These are phyloP conservation scores for Malus hybrid DNA, from an alignment of 331 rosid species.

Conservation along the genomic window DNA sequence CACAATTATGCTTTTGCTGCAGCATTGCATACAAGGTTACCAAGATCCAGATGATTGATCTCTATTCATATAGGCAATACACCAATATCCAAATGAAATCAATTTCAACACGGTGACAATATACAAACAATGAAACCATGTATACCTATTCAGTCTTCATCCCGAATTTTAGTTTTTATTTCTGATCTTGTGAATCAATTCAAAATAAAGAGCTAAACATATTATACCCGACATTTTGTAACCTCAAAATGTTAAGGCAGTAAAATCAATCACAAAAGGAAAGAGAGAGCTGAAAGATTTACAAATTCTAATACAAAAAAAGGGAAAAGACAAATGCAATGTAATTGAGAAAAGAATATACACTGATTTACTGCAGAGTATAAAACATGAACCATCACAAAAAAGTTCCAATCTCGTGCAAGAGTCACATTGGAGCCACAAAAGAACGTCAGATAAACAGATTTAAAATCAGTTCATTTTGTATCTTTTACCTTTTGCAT, in stretches of 20 bases:
- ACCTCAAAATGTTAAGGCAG: not conserved
- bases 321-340: not conserved
- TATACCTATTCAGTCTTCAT: not conserved
- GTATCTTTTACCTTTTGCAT: not conserved
- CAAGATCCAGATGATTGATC: not conserved
- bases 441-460: not conserved
- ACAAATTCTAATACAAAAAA: not conserved
- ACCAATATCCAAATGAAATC: not conserved
- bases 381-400: not conserved
- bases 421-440: not conserved
- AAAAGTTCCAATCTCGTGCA: not conserved
- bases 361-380: not conserved
- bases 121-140: not conserved
- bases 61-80: not conserved
- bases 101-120: not conserved
- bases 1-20: not conserved
- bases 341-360: not conserved
- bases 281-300: not conserved
- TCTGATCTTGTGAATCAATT: not conserved
- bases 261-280: not conserved
- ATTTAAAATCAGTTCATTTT: not conserved
- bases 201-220: not conserved
- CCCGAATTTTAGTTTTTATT: not conserved
- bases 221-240: not conserved
- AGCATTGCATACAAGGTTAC: not conserved